These are phyloP conservation scores for Eucalyptus grandis DNA, from an alignment of 345 rosid genomes.

Conservation along the genomic window DNA sequence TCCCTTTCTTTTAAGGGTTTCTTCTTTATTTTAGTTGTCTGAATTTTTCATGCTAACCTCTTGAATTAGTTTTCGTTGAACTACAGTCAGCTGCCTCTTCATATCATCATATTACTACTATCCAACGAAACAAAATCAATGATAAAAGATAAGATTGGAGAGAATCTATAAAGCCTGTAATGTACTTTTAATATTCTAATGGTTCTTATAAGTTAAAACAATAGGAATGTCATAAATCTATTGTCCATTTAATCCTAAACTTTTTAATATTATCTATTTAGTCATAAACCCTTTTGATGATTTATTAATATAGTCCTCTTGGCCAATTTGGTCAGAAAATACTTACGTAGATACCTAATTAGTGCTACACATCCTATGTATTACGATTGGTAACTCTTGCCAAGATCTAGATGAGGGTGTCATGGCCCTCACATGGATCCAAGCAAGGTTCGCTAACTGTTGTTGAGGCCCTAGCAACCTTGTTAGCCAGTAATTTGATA, in stretches of 20 bases:
- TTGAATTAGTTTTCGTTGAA: neutral
- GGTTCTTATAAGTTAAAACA: neutral
- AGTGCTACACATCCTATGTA: accelerated
- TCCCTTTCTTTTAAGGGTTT: neutral
- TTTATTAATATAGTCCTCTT: neutral
- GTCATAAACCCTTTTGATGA: neutral
- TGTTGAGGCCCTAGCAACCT: accelerated
- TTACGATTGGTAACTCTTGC: neutral
- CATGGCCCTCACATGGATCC: neutral
- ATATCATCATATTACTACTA: neutral
- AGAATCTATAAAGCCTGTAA: neutral
- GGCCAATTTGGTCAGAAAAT: neutral
- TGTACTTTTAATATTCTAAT: neutral
- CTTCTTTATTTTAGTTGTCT: neutral
- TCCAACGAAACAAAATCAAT: neutral
- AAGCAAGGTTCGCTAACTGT: neutral
- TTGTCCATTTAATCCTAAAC: neutral
- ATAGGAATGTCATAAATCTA: neutral
- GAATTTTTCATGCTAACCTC: neutral
- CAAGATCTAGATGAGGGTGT: neutral
- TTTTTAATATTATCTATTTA: neutral
- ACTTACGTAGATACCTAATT: neutral
- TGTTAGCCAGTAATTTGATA: accelerated
- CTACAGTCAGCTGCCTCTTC: neutral
- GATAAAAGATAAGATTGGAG: neutral